phyloP scores from a whole-genome alignment of 306 rosid species.

The Medicago lupulina region DNA sequence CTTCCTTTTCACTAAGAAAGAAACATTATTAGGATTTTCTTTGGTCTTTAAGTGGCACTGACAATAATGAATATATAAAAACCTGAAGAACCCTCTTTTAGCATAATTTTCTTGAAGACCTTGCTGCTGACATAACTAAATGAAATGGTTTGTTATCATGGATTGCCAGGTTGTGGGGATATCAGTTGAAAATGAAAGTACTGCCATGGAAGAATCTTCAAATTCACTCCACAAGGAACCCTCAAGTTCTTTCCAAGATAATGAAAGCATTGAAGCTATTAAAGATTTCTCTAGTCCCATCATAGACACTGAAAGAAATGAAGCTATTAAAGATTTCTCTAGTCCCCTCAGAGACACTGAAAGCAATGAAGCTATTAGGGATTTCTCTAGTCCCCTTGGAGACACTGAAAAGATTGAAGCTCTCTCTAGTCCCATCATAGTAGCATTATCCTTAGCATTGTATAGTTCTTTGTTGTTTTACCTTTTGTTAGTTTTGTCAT shows the following conservation, averaged over 20 bases:
- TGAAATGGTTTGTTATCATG: conserved; percentile 49
- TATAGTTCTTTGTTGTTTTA: neutral
- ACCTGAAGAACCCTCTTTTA: conserved; percentile 30
- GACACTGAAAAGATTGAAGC: conserved; percentile 53
- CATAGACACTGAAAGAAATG: conserved; percentile 47
- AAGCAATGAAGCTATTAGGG: conserved; percentile 50
- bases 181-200: conserved; percentile 53
- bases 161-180: conserved; percentile 51
- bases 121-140: conserved; percentile 45
- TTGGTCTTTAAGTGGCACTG: conserved; percentile 24
- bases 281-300: conserved; percentile 55
- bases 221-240: conserved; percentile 47
- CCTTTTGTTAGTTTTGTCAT: too few relatives aligned
- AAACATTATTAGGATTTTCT: conserved; percentile 32
- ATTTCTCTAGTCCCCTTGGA: conserved; percentile 50
- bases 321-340: conserved; percentile 50
- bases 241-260: conserved; percentile 44
- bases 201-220: conserved; percentile 41
- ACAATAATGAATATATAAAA: conserved; percentile 27
- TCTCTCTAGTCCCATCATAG: too few relatives aligned
- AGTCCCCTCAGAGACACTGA: conserved; percentile 53
- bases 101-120: conserved; percentile 29
- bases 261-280: conserved; percentile 48
- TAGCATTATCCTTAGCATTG: neutral
- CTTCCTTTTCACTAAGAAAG: conserved; percentile 2